Base-by-base conservation (phyloP, 2,329 filamentous ascomycete species). In the Metarhizium anisopliae region DNA sequence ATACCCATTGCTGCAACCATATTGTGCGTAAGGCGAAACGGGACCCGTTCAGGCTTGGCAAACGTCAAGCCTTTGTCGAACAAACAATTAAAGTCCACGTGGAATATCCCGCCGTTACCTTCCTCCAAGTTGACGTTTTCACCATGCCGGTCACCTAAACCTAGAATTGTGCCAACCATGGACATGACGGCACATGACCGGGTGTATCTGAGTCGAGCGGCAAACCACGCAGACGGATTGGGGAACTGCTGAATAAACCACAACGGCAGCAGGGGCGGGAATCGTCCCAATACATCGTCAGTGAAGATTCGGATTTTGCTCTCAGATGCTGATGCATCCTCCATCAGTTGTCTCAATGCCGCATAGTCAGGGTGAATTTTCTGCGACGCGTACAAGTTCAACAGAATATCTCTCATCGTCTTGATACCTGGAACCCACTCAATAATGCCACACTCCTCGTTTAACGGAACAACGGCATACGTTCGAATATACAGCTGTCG, bases 81-180 rank as follows among this genome's bases (percentile, higher is more conserved):
- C 4, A 99, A 84, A 71, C 95, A 99, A 74, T 99, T 99, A 79
- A 99, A 99, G 73, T 99, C 94, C 50, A 99, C 95, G 71, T 99
- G 94, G 71, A 99, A 89, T 2, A 95, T 85, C 53, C 93, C 93
- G 49, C 95, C 94, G 61, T 91, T 95, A 56, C 89, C 87, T 74
- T 97, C 90, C 70, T 97, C 91, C 36, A 99, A 84, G 35, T 96
- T 82, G 55, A 99, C 90, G 70, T 99, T 99, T 71, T 99, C 94
- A 57, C 93, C 93, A 72, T 99, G 94, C 4, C 94, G 86, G 71
- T 99, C 94, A 43, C 94, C 94, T 0, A 99, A 78, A 0, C 88
- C 94, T 4, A 99, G 81, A 51, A 97, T 92, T 56, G 95, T 95
- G 52, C 94, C 94, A 4, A 96, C 90, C 83, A 99, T 99, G n/a